Evolutionary conservation across 2,329 filamentous ascomycete species (phyloP), one percentile per base, ranked within the genome.

Genomic region (Colletotrichum cuscutae): DNA sequence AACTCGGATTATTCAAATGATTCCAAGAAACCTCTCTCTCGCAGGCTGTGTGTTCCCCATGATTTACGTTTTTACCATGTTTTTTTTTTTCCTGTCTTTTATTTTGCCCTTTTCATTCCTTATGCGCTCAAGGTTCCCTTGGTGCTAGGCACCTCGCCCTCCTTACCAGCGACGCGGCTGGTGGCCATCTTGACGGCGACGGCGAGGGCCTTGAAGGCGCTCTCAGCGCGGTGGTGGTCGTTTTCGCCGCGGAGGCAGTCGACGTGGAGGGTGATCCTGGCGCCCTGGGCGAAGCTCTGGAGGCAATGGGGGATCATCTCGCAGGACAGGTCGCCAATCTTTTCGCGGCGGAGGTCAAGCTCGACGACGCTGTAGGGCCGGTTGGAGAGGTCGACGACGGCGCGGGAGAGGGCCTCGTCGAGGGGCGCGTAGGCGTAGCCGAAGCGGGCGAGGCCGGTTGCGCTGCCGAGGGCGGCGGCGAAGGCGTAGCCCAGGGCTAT

Each of bases 251-350:
- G 90, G 69, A 98, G 84, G 84, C 94, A 97, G 84, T 98, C 95
- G 72, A 99, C 94, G 86, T 99, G 97, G 80, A 98, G 86, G n/a
- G 97, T 99, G 65, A 98, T 89, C 30, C 95, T 92, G 4, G 95
- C 95, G 11, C 91, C 94, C 86, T 97, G 94, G 54, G 96, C 95
- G 84, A 98, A 99, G 85, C 93, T 97, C 87, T 97, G 91, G 80
- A 99, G 83, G 77, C 95, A 97, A 86, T 99, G 97, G 58, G 96
- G 95, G 54, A 99, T 91, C 97, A 99, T 99, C 89, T 99, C 96
- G 78, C 91, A 94, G 86, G 93, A 96, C 77, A 99, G 86, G 80
- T 97, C 94, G 70, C 97, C 97, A 79, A 99, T 94, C 88, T 94
- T 97, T 87, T 98, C 97, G 74, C 97, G 91, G 86, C 89, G 92